A percentile compares a stretch with the other conserved stretches of the same genome.
Evolutionary conservation across 148 eudicot genomes (phyloP).

Genomic region (Cornus florida): DNA sequence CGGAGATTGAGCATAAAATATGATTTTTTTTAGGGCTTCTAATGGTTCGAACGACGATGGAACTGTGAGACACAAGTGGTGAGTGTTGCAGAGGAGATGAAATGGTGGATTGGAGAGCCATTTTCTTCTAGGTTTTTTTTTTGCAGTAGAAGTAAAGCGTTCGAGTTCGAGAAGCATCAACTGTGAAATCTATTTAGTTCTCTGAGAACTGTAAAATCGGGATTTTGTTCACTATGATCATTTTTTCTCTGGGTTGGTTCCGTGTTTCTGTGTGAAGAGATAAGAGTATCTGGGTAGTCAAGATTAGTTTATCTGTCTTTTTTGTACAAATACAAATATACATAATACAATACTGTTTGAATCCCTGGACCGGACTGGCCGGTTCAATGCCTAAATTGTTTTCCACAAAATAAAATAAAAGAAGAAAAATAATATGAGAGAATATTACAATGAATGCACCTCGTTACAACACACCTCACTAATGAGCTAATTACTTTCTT

Average conservation of each 20-base stretch:
- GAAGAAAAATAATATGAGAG: too few relatives aligned
- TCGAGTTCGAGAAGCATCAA: neutral
- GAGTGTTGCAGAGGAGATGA: conserved; percentile 22
- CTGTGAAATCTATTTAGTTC: neutral
- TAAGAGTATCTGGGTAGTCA: neutral
- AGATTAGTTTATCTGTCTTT: neutral
- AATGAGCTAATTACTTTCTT: too few relatives aligned
- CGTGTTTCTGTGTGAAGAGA: neutral
- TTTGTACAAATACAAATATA: too few relatives aligned
- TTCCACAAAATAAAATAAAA: too few relatives aligned
- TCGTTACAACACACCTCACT: too few relatives aligned
- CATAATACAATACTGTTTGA: neutral
- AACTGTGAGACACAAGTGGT: conserved; percentile 13
- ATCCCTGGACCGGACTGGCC: neutral
- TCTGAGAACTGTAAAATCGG: neutral
- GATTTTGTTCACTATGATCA: neutral
- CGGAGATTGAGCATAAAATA: conserved; percentile 15
- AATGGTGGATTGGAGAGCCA: conserved; percentile 12
- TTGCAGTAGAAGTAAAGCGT: neutral
- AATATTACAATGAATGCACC: too few relatives aligned
- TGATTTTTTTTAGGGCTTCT: conserved; percentile 15
- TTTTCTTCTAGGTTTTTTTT: neutral
- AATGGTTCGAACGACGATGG: conserved; percentile 8
- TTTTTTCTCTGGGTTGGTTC: neutral
- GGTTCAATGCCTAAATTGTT: too few relatives aligned